A percentile compares a stretch with the other conserved stretches of the same genome.
Evolutionary conservation across 305 asterid species (phyloP).

Genomic region (Petunia hybrid): DNA sequence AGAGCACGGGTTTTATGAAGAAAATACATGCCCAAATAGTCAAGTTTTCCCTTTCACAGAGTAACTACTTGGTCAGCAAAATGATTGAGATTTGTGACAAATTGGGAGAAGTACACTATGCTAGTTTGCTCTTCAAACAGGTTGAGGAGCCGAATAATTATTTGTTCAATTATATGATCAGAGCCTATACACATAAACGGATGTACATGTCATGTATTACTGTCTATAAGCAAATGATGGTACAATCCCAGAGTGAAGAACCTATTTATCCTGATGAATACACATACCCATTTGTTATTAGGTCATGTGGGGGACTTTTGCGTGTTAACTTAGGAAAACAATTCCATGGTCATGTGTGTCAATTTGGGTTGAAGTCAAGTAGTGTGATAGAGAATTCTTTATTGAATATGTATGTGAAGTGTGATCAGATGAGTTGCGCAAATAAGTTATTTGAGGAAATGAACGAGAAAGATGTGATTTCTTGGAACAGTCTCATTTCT

Average conservation of each 20-base stretch:
- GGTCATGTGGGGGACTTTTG: slow-evolving; percentile 69
- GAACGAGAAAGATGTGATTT: slow-evolving; percentile 72
- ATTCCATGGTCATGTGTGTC: slow-evolving; percentile 69
- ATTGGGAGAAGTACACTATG: slow-evolving; percentile 62
- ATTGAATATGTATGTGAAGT: slow-evolving; percentile 80
- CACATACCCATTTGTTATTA: slow-evolving; percentile 77
- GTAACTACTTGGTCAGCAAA: slow-evolving; percentile 81
- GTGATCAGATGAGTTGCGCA: slow-evolving; percentile 59
- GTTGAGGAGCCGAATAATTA: slow-evolving; percentile 65
- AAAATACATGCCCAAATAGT: slow-evolving; percentile 74
- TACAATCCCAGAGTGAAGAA: slow-evolving; percentile 39
- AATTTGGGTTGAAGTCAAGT: slow-evolving; percentile 54
- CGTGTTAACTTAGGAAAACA: slow-evolving; percentile 57
- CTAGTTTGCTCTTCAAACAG: slow-evolving; percentile 60
- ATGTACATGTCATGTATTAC: slow-evolving; percentile 47
- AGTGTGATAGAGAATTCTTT: slow-evolving; percentile 58
- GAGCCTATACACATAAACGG: slow-evolving; percentile 58
- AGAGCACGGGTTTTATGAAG: slow-evolving; percentile 48
- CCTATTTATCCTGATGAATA: slow-evolving; percentile 58
- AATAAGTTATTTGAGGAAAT: slow-evolving; percentile 76
- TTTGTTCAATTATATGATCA: slow-evolving; percentile 68
- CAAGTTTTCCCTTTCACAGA: slow-evolving; percentile 62
- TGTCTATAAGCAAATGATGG: slow-evolving; percentile 57
- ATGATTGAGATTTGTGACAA: slow-evolving; percentile 79
- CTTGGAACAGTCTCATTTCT: slow-evolving; percentile 84